Evolutionary conservation across 164 flowering plant genomes (phyloP).

Genomic region (Magnolia officinalis): DNA sequence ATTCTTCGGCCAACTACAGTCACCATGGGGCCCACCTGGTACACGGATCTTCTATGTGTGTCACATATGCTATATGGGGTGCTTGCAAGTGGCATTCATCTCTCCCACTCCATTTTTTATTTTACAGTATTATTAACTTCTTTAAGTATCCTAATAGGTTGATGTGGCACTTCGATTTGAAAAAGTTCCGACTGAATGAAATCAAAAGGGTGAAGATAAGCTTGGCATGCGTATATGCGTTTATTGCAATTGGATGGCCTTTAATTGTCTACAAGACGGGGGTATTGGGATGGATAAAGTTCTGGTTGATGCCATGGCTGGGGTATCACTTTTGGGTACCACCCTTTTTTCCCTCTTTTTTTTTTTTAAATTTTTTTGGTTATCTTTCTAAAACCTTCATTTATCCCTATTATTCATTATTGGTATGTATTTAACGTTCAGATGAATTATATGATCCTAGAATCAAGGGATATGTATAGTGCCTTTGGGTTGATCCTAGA

Average conservation of each 20-base stretch:
- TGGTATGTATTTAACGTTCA: background rate
- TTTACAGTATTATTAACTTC: background rate
- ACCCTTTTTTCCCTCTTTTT: background rate
- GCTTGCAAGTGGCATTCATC: background rate
- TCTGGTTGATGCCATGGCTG: slow-evolving; percentile 97
- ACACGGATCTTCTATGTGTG: background rate
- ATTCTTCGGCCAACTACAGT: too few species aligned
- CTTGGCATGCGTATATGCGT: slow-evolving; percentile 83
- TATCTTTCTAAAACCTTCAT: background rate
- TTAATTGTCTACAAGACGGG: slow-evolving; percentile 74
- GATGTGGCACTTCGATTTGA: slow-evolving; percentile 76
- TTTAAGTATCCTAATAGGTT: slow-evolving; percentile 39
- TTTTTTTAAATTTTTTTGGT: background rate
- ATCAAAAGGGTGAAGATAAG: slow-evolving; percentile 85
- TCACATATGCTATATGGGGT: background rate
- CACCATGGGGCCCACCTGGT: too few species aligned
- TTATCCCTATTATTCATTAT: background rate
- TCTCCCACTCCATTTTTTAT: background rate
- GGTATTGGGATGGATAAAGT: slow-evolving; percentile 80
- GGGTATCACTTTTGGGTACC: slow-evolving; percentile 97
- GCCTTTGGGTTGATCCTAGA: background rate
- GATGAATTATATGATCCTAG: background rate
- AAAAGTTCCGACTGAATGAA: slow-evolving; percentile 82
- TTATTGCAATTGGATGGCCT: slow-evolving; percentile 92
- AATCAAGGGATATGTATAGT: background rate